A percentile compares a stretch with the other conserved stretches of the same genome.
These are phyloP conservation scores for Lodderomyces oxycetoniae DNA, from an alignment of 1,139 yeast species.

Conservation along the genomic window DNA sequence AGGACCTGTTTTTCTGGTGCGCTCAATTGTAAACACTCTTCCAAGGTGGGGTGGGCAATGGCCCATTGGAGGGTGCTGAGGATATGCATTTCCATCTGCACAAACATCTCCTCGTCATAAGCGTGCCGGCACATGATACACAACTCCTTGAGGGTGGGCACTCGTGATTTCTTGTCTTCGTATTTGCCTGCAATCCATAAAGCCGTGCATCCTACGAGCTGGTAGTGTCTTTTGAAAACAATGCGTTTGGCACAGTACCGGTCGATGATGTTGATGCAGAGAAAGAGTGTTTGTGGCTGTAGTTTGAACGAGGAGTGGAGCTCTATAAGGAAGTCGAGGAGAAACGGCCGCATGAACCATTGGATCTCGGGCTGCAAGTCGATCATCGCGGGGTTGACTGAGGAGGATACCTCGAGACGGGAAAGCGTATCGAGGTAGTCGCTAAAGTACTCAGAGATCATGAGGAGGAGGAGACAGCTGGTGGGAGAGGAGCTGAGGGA, in stretches of 20 bases:
- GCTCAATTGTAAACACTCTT: slow-evolving; percentile 55
- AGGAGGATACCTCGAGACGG: slow-evolving; percentile 23
- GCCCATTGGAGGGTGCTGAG: slow-evolving; percentile 82
- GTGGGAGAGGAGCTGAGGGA: no score
- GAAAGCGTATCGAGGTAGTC: slow-evolving; percentile 30
- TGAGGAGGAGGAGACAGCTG: no score
- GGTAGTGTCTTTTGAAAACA: slow-evolving; percentile 89
- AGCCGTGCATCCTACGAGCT: slow-evolving; percentile 87
- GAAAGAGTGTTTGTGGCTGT: slow-evolving; percentile 73
- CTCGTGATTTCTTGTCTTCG: slow-evolving; percentile 79
- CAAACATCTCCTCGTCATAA: slow-evolving; percentile 84
- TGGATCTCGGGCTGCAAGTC: slow-evolving; percentile 88
- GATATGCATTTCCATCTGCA: slow-evolving; percentile 93
- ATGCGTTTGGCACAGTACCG: slow-evolving; percentile 88
- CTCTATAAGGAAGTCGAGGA: slow-evolving; percentile 78
- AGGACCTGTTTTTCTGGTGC: slow-evolving; percentile 31
- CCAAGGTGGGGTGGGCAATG: slow-evolving; percentile 57
- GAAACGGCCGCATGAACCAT: slow-evolving; percentile 89
- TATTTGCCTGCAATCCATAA: slow-evolving; percentile 94
- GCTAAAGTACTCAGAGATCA: slow-evolving; percentile 43
- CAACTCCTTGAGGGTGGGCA: slow-evolving; percentile 77
- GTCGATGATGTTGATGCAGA: slow-evolving; percentile 79
- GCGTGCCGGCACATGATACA: slow-evolving; percentile 77
- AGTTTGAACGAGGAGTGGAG: slow-evolving; percentile 73
- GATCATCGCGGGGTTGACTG: slow-evolving; percentile 63